Conservation (phyloP, 1,139 yeast genomes). For the Hansenula lynferdii region DNA sequence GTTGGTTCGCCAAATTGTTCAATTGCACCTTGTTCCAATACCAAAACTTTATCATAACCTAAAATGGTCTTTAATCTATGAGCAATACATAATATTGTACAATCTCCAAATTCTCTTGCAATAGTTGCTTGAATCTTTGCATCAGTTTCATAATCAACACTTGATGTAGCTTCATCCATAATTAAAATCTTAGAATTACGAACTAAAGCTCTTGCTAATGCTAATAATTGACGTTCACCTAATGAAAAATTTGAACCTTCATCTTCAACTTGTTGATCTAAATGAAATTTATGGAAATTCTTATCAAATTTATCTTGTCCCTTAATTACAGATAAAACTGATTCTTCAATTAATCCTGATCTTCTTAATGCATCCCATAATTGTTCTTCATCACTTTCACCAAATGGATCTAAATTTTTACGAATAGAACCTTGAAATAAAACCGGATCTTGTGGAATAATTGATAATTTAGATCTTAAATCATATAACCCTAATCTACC, state of each 20-base stretch:
- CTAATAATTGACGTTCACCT: constrained; percentile 73
- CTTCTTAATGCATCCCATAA: constrained; percentile 54
- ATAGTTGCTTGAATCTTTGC: constrained; percentile 64
- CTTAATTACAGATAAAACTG: constrained; percentile 30
- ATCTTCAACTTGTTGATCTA: constrained; percentile 63
- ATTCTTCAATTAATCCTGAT: constrained; percentile 50
- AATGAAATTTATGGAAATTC: constrained; percentile 53
- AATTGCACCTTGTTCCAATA: constrained; percentile 58
- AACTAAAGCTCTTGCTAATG: constrained; percentile 76
- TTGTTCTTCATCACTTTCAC: constrained; percentile 36
- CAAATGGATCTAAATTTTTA: constrained; percentile 54
- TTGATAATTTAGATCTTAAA: constrained; percentile 47
- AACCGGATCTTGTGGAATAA: constrained; percentile 64
- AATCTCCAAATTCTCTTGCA: constrained; percentile 50
- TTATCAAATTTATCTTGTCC: constrained; percentile 24
- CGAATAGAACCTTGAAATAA: constrained; percentile 51
- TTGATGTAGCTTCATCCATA: constrained; percentile 80
- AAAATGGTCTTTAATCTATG: constrained; percentile 69
- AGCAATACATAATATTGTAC: constrained; percentile 77
- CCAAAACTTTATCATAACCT: constrained; percentile 60
- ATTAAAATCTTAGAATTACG: constrained; percentile 61
- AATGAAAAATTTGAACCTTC: constrained; percentile 73
- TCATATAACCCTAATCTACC: constrained; percentile 39
- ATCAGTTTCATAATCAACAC: constrained; percentile 78
- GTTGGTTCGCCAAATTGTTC: constrained; percentile 55